Conservation (phyloP, 139 green algal genomes). For the Tetraselmis striata region DNA sequence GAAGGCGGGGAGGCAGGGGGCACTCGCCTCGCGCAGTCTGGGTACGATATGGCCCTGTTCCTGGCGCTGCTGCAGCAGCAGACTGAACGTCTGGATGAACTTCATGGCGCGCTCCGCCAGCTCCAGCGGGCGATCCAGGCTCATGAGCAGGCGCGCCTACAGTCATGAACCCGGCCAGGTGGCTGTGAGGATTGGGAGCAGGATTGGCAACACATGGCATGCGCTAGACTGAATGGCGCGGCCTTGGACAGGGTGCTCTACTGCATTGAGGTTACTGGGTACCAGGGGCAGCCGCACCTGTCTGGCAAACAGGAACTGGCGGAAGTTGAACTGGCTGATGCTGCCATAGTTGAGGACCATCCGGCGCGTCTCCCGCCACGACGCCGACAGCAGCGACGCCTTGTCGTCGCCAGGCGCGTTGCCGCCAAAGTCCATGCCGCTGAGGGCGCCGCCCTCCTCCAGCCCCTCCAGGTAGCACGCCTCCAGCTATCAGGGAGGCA, state of each 20-base stretch:
- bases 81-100: conserved; percentile 49
- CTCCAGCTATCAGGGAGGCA: conserved; percentile 59
- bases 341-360: background rate
- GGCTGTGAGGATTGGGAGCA: too few relatives aligned
- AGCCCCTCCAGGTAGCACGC: conserved; percentile 61
- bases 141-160: conserved; percentile 45
- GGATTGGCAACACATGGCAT: too few relatives aligned
- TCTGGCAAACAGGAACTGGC: conserved; percentile 84
- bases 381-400: conserved; percentile 37
- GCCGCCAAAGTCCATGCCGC: conserved; percentile 32
- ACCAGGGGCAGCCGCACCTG: conserved; percentile 33
- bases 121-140: conserved; percentile 43
- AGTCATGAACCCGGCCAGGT: too few relatives aligned
- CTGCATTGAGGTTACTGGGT: too few relatives aligned
- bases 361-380: conserved; percentile 41
- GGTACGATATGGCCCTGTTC: conserved; percentile 17
- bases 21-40: conserved; percentile 52
- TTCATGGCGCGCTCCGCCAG: conserved; percentile 59
- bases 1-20: too few relatives aligned
- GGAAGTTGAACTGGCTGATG: conserved; percentile 66
- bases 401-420: conserved; percentile 31
- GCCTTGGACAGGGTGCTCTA: too few relatives aligned
- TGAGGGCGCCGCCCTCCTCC: conserved; percentile 10
- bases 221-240: too few relatives aligned
- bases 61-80: conserved; percentile 32